Conservation (phyloP, 139 green algal genomes). For the Chlamydomonas sp. region DNA sequence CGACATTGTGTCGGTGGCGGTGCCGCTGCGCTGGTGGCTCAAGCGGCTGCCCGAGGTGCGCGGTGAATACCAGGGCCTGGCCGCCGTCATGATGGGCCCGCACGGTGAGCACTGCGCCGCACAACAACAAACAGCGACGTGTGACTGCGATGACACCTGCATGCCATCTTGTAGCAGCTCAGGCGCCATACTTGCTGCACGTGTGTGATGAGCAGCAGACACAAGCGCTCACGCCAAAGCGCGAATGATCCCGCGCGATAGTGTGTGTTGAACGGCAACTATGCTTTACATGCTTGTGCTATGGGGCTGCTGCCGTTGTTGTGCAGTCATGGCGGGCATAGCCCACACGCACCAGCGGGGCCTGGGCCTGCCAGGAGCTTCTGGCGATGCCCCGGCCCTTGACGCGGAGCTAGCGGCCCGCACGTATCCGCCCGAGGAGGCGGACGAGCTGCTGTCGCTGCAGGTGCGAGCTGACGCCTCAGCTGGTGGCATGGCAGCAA, state of each 20-base stretch:
- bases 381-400: neutral
- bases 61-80: neutral
- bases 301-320: no score
- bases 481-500: no score
- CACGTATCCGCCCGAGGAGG: conserved; percentile 26
- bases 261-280: no score
- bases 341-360: conserved; percentile 1
- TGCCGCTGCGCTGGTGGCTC: conserved; percentile 32
- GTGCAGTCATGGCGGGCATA: conserved; percentile 28
- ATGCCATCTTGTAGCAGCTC: no score
- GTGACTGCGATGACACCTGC: no score
- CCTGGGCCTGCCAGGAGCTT: neutral
- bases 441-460: conserved; percentile 33
- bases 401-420: neutral
- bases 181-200: no score
- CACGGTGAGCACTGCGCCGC: neutral
- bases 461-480: neutral
- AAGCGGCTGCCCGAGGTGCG: conserved; percentile 18
- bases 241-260: no score
- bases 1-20: conserved; percentile 1
- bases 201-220: no score
- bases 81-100: conserved; percentile 32
- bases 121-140: no score
- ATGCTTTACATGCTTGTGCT: no score
- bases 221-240: no score